These are phyloP conservation scores for Calocera viscosa DNA, from an alignment of 768 basidiomycete genomes.

Conservation along the genomic window DNA sequence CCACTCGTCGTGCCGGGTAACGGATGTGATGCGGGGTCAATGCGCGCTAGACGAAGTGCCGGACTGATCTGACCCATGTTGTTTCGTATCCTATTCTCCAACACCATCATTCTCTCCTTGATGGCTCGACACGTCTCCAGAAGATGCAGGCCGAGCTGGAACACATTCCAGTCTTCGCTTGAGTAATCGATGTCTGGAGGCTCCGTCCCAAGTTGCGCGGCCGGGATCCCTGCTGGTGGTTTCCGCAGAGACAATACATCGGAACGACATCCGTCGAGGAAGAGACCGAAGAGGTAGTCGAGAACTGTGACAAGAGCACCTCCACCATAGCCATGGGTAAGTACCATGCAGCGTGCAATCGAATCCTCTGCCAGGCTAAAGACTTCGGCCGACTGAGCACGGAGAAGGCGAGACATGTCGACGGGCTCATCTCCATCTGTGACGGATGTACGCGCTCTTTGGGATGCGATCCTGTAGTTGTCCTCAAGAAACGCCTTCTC, in stretches of 20 bases:
- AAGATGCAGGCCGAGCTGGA: slow-evolving; percentile 71
- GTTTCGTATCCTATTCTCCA: slow-evolving; percentile 57
- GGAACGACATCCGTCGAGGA: slow-evolving; percentile 34
- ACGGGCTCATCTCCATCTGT: slow-evolving; percentile 6
- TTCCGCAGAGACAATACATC: slow-evolving; percentile 11
- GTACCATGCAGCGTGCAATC: slow-evolving; percentile 53
- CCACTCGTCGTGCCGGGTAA: slow-evolving; percentile 49
- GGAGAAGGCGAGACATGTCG: slow-evolving; percentile 43
- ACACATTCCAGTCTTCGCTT: slow-evolving; percentile 74
- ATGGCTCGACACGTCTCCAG: slow-evolving; percentile 68
- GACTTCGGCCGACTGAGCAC: slow-evolving; percentile 63
- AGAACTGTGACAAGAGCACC: slow-evolving; percentile 60
- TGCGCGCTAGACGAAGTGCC: slow-evolving; percentile 44
- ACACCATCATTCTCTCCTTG: slow-evolving; percentile 49
- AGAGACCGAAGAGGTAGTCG: slow-evolving; percentile 56
- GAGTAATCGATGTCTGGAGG: slow-evolving; percentile 63
- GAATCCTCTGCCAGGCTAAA: slow-evolving; percentile 73
- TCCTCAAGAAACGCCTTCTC: slow-evolving; percentile 62
- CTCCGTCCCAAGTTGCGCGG: slow-evolving; percentile 41
- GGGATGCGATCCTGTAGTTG: slow-evolving; percentile 35
- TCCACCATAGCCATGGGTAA: slow-evolving; percentile 85
- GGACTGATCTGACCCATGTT: slow-evolving; percentile 47
- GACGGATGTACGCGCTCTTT: slow-evolving; percentile 18
- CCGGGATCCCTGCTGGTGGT: slow-evolving; percentile 17
- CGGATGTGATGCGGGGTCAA: slow-evolving; percentile 42